Base-by-base conservation (phyloP, 2,329 filamentous ascomycete species). In the Alternaria viburni region DNA sequence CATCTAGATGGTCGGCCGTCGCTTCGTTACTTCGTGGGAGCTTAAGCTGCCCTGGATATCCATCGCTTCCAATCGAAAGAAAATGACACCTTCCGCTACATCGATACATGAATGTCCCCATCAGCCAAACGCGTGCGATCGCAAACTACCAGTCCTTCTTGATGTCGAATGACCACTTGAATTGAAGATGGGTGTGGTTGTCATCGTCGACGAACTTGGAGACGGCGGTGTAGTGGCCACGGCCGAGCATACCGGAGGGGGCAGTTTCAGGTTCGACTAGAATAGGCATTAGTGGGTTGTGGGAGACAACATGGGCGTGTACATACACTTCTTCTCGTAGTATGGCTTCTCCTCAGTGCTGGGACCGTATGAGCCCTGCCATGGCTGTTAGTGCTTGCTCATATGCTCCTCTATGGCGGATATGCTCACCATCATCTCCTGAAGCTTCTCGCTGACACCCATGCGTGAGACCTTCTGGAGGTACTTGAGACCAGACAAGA, bases 111-210 rank as follows among this genome's bases (percentile, higher is more conserved):
- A 28, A 15, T 30, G 57, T 32, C 51, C 25, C 30, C 45, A 30
- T 57, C 55, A 47, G 17, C 56, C 32, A 54, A 17, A 25, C 12
- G 12, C 23, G 13, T 32, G 43, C 36, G 19, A 56, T 19, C 51
- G 62, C 61, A 66, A 41, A 71, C 70, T 89, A 92, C 96, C 96
- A 98, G 80, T 97, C 93, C 88, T 98, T 99, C 83, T 91, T 87
- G 80, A 99, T 97, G 78, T 97, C 92, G 77, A 99, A 98, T 66
- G 90, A 89, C 96, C 96, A 99, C 76, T 97, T 91, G 81, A 99
- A 99, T 79, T 91, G 86, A 68, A 99, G 86, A 82, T 99, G 94
- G 68, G 87, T 90, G 82, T 93, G 90, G 81, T 96, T 91, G 83
- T 99, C 96, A 76, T 99, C 96, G 79, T 99, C 96, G 66, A 97